Conservation (phyloP, 441 rosid species). For the Gossypium lobatum region DNA sequence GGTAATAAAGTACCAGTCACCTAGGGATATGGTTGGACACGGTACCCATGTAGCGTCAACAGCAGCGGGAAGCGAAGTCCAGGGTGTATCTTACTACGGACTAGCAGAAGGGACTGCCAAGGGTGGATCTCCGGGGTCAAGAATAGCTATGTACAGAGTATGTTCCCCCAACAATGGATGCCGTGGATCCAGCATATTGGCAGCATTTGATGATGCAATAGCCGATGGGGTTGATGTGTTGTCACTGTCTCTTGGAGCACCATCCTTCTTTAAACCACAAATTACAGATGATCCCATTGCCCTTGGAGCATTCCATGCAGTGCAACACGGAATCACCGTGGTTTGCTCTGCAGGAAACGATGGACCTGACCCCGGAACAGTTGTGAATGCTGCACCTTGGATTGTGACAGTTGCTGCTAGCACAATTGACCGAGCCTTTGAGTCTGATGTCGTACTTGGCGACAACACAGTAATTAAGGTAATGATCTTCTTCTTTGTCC, state of each 20-base stretch:
- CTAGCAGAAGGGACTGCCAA: conserved; percentile 51
- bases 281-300: conserved; percentile 52
- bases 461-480: conserved; percentile 59
- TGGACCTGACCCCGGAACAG: conserved; percentile 47
- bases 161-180: conserved; percentile 36
- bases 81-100: conserved; percentile 50
- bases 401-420: conserved; percentile 74
- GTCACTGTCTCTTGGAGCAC: conserved; percentile 60
- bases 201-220: conserved; percentile 57
- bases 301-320: conserved; percentile 77
- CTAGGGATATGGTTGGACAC: conserved; percentile 51
- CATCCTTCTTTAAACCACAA: conserved; percentile 21
- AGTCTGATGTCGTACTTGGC: conserved; percentile 61
- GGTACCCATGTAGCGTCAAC: conserved; percentile 58
- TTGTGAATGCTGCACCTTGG: conserved; percentile 72
- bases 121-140: conserved; percentile 46
- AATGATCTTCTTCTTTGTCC: neutral
- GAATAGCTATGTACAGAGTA: conserved; percentile 50
- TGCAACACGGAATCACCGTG: conserved; percentile 58
- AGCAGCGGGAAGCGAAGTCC: conserved; percentile 44
- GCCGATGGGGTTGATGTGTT: conserved; percentile 51
- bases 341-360: conserved; percentile 80
- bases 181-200: conserved; percentile 44
- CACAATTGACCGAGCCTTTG: conserved; percentile 72
- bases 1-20: conserved; percentile 17